phyloP scores from a whole-genome alignment of 495 filamentous ascomycete species.

The Durotheca rogersii region DNA sequence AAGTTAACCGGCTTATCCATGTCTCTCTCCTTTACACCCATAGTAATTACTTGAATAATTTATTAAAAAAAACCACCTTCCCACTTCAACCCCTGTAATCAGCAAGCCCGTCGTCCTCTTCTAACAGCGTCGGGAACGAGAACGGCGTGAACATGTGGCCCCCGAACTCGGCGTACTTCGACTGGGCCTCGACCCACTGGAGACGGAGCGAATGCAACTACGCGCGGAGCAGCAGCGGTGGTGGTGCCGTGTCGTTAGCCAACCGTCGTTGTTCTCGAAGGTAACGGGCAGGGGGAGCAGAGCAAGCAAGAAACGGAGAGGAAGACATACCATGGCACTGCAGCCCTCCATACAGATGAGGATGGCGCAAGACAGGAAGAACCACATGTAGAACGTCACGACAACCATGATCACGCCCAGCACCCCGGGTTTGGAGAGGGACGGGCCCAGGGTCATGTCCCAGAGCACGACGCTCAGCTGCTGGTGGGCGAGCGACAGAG shows the following conservation, averaged over 20 bases:
- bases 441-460: constrained; percentile 85
- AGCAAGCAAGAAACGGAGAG: too few relatives aligned
- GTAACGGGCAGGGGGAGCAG: not conserved
- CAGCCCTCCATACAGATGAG: constrained; percentile 60
- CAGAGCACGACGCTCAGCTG: constrained; percentile 96
- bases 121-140: constrained; percentile 81
- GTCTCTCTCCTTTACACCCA: too few relatives aligned
- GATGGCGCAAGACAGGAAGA: constrained; percentile 75
- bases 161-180: constrained; percentile 97
- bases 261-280: not conserved
- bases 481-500: constrained; percentile 93
- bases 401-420: constrained; percentile 78
- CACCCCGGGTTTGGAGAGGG: constrained; percentile 65
- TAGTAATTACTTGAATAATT: constrained; percentile 28
- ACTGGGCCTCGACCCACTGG: constrained; percentile 99
- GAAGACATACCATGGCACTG: constrained; percentile 49
- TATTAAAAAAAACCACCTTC: constrained; percentile 25
- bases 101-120: constrained; percentile 68
- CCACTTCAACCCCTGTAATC: constrained; percentile 47
- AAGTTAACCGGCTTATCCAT: too few relatives aligned
- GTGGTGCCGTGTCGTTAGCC: not conserved
- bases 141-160: constrained; percentile 91
- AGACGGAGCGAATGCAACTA: constrained; percentile 86
- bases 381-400: constrained; percentile 81
- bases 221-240: too few relatives aligned